Conservation (phyloP, 805 yeast species). For the Saturnispora galanensis region DNA sequence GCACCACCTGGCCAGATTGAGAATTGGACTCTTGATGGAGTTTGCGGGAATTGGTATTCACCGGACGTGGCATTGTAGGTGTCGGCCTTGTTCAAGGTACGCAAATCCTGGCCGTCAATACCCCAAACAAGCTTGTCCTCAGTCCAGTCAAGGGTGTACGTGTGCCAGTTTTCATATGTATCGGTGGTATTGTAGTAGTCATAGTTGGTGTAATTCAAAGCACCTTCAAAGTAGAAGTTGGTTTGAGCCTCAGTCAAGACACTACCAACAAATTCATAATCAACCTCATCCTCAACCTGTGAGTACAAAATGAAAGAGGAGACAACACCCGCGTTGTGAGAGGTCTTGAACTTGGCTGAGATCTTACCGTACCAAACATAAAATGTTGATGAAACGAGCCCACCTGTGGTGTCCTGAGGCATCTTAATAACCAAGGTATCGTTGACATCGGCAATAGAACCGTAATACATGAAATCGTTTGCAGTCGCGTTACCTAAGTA, state of each 20-base stretch:
- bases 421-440: slow-evolving; percentile 58
- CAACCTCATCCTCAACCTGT: slow-evolving; percentile 84
- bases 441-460: slow-evolving; percentile 45
- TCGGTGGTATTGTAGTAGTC: slow-evolving; percentile 32
- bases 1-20: slow-evolving; percentile 77
- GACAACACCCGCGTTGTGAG: slow-evolving; percentile 72
- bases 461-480: slow-evolving; percentile 62
- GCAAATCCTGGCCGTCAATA: slow-evolving; percentile 56
- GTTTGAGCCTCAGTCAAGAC: slow-evolving; percentile 59
- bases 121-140: slow-evolving; percentile 64
- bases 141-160: slow-evolving; percentile 72
- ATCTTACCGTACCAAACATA: slow-evolving; percentile 86
- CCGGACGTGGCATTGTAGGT: slow-evolving; percentile 57
- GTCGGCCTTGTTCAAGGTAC: slow-evolving; percentile 52
- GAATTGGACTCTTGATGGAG: slow-evolving; percentile 63
- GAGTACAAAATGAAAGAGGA: slow-evolving; percentile 76
- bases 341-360: slow-evolving; percentile 57
- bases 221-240: slow-evolving; percentile 74
- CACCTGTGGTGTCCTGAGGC: slow-evolving; percentile 68
- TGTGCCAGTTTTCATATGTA: slow-evolving; percentile 63
- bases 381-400: slow-evolving; percentile 70
- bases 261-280: slow-evolving; percentile 77
- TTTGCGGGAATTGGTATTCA: slow-evolving; percentile 53
- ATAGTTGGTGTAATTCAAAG: slow-evolving; percentile 56
- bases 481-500: slow-evolving; percentile 60